A percentile compares a stretch with the other conserved stretches of the same genome.
These are phyloP conservation scores for Phylloporus rhodoxanthus DNA, from an alignment of 768 basidiomycete genomes.

Conservation along the genomic window DNA sequence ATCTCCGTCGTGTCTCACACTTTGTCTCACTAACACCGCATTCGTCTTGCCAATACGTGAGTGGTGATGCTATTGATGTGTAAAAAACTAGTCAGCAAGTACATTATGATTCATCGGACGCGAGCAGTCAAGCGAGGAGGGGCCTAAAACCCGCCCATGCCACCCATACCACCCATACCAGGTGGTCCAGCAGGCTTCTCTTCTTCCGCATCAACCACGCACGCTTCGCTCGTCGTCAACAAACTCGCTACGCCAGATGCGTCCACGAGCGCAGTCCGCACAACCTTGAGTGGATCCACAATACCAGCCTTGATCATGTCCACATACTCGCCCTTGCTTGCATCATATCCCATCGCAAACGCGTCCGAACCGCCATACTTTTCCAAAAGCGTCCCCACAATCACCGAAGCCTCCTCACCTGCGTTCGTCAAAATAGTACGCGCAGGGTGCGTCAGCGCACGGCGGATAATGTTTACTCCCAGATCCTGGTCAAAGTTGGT, in stretches of 20 bases:
- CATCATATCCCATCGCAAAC: slow-evolving; percentile 87
- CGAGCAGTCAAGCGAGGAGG: slow-evolving; percentile 2
- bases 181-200: slow-evolving; percentile 53
- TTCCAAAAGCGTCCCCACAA: slow-evolving; percentile 78
- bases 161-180: slow-evolving; percentile 56
- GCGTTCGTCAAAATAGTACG: slow-evolving; percentile 91
- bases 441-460: slow-evolving; percentile 76
- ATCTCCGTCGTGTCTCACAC: slow-evolving; percentile 2
- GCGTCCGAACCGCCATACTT: slow-evolving; percentile 68
- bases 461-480: slow-evolving; percentile 87
- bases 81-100: slow-evolving; percentile 11
- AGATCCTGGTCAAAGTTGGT: slow-evolving; percentile 97
- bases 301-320: slow-evolving; percentile 95
- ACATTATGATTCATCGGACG: slow-evolving; percentile 10
- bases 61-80: slow-evolving; percentile 22
- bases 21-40: not conserved
- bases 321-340: slow-evolving; percentile 84
- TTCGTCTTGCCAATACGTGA: slow-evolving; percentile 1
- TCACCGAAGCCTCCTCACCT: slow-evolving; percentile 89
- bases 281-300: slow-evolving; percentile 94
- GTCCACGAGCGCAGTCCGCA: slow-evolving; percentile 87
- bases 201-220: slow-evolving; percentile 88
- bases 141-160: slow-evolving; percentile 47
- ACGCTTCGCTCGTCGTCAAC: slow-evolving; percentile 88
- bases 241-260: slow-evolving; percentile 90